Percentiles rank a stretch among this genome's conserved stretches.
These are phyloP conservation scores for Tillandsia leiboldiana DNA, from an alignment of 176 grass and related monocot species.

Conservation along the genomic window DNA sequence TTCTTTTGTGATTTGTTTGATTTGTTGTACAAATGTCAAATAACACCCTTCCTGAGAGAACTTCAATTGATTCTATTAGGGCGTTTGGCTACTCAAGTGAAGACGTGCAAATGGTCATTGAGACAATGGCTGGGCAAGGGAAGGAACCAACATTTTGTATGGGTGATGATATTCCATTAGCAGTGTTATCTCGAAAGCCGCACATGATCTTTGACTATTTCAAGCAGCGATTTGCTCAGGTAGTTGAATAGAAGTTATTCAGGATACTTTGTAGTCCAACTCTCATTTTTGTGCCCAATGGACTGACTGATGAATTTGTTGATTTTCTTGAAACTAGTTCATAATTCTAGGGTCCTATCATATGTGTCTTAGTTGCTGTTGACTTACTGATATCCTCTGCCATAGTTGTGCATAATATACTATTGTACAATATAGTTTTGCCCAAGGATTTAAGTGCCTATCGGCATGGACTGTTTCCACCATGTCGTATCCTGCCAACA, in stretches of 20 bases:
- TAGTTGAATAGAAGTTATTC: constrained; percentile 24
- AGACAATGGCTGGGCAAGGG: constrained; percentile 98
- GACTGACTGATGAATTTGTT: neutral
- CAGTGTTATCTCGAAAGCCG: constrained; percentile 67
- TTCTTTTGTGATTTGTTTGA: constrained; percentile 1
- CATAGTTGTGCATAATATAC: too few species aligned
- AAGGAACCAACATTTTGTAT: constrained; percentile 99
- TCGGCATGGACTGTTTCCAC: too few species aligned
- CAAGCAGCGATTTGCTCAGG: constrained; percentile 99
- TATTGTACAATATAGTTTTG: too few species aligned
- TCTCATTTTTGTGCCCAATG: neutral
- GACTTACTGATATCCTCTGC: neutral
- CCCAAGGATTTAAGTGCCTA: too few species aligned
- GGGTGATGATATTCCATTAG: constrained; percentile 99
- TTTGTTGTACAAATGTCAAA: neutral
- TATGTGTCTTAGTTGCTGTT: neutral
- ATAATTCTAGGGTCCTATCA: neutral
- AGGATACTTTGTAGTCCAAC: neutral
- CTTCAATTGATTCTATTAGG: constrained; percentile 36
- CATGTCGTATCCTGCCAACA: too few species aligned
- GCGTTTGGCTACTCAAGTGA: constrained; percentile 99
- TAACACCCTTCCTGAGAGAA: constrained; percentile 17
- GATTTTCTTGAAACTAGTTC: neutral
- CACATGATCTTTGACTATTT: constrained; percentile 98
- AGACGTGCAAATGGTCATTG: constrained; percentile 99